Percentiles rank a stretch among this genome's conserved stretches.
These are phyloP conservation scores for Phalaenopsis aphrodite DNA, from an alignment of 106 monocot species.

Conservation along the genomic window DNA sequence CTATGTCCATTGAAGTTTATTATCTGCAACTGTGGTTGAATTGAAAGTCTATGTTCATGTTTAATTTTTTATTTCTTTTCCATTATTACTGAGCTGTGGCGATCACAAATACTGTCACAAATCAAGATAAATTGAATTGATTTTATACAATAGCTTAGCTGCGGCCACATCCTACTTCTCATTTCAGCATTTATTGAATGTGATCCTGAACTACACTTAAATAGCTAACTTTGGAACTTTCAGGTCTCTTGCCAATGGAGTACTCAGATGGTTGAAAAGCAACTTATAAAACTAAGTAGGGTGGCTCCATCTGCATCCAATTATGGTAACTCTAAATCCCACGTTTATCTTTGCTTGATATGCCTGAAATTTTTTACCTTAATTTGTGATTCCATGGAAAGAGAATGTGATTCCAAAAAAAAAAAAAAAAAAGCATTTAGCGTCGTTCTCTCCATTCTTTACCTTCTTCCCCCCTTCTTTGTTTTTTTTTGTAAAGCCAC, in stretches of 20 bases:
- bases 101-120: no score
- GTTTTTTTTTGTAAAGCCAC: neutral
- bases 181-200: neutral
- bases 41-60: no score
- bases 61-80: no score
- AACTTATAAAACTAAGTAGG: constrained; percentile 27
- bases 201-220: neutral
- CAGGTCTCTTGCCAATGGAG: constrained; percentile 79
- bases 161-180: neutral
- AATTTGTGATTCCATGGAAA: no score
- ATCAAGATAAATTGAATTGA: no score
- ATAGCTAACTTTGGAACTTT: constrained; percentile 8
- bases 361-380: neutral
- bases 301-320: neutral
- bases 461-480: neutral
- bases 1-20: no score
- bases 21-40: no score
- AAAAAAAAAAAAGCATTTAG: neutral
- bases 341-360: neutral
- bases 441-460: neutral
- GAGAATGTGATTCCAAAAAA: neutral
- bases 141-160: neutral
- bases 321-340: neutral
- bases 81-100: no score
- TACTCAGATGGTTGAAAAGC: constrained; percentile 83